Evolutionary conservation across 495 filamentous ascomycete genomes (phyloP).

Genomic region (Penicillium macrosclerotiorum): DNA sequence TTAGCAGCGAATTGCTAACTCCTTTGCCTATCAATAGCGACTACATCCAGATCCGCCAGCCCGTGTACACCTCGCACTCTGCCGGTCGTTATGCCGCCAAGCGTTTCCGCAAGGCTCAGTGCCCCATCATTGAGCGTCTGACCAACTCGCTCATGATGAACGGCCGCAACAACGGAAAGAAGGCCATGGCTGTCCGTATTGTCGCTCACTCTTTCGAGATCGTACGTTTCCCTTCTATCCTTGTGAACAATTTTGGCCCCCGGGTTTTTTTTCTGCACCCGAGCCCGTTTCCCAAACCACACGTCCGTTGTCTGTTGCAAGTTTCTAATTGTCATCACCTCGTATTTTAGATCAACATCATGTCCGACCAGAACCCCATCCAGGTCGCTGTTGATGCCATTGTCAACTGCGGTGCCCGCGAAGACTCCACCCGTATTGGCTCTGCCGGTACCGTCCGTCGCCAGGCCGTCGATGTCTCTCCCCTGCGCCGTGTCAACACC

Average conservation of each 20-base stretch:
- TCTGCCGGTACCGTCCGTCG: slow-evolving; percentile 98
- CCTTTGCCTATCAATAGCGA: slow-evolving; percentile 58
- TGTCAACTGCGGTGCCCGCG: slow-evolving; percentile 99
- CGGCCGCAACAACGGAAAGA: slow-evolving; percentile 99
- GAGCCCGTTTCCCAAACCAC: too few species aligned
- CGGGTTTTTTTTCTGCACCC: too few species aligned
- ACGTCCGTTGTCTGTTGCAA: too few species aligned
- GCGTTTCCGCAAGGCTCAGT: slow-evolving; percentile 99
- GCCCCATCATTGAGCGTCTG: slow-evolving; percentile 99
- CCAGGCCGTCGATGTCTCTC: slow-evolving; percentile 99
- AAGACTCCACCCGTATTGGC: slow-evolving; percentile 99
- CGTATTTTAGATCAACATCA: slow-evolving; percentile 99
- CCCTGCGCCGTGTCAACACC: slow-evolving; percentile 99
- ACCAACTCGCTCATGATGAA: slow-evolving; percentile 99
- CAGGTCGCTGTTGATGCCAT: slow-evolving; percentile 99
- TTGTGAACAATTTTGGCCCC: background rate
- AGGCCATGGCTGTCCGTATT: slow-evolving; percentile 99
- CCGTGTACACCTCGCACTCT: slow-evolving; percentile 98
- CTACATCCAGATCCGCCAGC: slow-evolving; percentile 98
- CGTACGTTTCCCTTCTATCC: slow-evolving; percentile 54
- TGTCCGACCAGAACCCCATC: slow-evolving; percentile 99
- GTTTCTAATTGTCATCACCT: too few species aligned
- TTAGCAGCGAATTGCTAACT: slow-evolving; percentile 17
- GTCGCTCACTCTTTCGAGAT: slow-evolving; percentile 99
- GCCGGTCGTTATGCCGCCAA: slow-evolving; percentile 98